Evolutionary conservation across 768 basidiomycete genomes (phyloP), one percentile per base, ranked within the genome.

Genomic region (Phanerodontia chrysosporium): DNA sequence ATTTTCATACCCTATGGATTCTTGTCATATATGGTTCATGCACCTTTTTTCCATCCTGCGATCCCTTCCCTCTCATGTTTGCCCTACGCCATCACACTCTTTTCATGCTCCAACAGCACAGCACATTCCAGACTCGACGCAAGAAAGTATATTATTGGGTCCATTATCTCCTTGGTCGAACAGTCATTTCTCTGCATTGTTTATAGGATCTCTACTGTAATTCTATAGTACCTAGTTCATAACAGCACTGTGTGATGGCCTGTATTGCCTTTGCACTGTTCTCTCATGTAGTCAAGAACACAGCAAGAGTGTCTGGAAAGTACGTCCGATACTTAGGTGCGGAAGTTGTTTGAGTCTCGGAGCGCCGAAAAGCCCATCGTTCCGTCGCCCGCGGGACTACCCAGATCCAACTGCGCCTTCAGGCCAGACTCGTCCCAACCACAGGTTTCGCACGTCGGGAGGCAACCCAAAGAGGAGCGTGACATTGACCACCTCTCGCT

Each of bases 141-240:
- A 52, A 52, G 29, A 7, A 52, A n/a, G 10, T 45, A 56, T 56
- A 14, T 46, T 45, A 56, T 35, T 55, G 18, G 52, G 52, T 53
- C 52, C 27, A 53, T 53, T 53, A 53, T 39, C 27, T 52, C 22
- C 51, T 30, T 7, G n/a, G 28, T 30, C 51, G 21, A 29, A 29
- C 51, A 32, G 22, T 53, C 35, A n/a, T 39, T 35, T 51, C 30
- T 53, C 52, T n/a, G n/a, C 22, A 53, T 42, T 30, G 22, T 53
- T 32, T 42, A 53, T 21, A 8, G 5, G 51, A 22, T 6, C 14
- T 24, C 32, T 53, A 53, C 52, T 53, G 52, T 53, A 53, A 22
- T 39, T 53, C 32, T 53, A 42, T 42, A 42, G 36, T 53, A 42
- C 27, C 32, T 53, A 53, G 35, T 53, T 2, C n/a, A 25, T 42